These are phyloP conservation scores for Phytopythium oedochilum DNA, from an alignment of 352 stramenopile genomes.

Conservation along the genomic window DNA sequence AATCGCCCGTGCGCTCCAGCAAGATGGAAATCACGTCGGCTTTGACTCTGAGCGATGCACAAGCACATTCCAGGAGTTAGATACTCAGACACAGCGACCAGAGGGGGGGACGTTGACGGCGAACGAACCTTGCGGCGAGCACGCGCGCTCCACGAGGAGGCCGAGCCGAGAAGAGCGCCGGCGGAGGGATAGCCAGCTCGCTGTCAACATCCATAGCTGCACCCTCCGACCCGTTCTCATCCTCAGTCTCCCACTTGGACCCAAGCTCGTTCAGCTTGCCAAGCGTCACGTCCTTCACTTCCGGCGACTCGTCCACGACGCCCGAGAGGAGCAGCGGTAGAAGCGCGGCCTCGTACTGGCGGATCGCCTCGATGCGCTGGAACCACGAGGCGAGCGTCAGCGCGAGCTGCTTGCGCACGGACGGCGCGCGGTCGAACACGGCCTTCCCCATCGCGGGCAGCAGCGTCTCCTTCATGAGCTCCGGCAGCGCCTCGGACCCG, in stretches of 20 bases:
- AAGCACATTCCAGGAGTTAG: background rate
- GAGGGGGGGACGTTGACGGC: too few species aligned
- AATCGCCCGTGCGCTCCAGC: slow-evolving; percentile 71
- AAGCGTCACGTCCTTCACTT: slow-evolving; percentile 41
- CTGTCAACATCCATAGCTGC: slow-evolving; percentile 38
- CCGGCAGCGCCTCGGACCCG: slow-evolving; percentile 49
- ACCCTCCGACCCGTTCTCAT: slow-evolving; percentile 12
- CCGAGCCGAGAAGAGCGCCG: slow-evolving; percentile 44
- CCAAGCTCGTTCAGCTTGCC: slow-evolving; percentile 43
- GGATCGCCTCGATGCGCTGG: slow-evolving; percentile 38
- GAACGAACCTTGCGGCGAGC: slow-evolving; percentile 29
- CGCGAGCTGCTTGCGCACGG: slow-evolving; percentile 69
- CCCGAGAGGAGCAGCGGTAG: slow-evolving; percentile 68
- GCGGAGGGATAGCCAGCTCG: slow-evolving; percentile 16
- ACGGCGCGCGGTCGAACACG: slow-evolving; percentile 62
- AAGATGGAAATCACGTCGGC: slow-evolving; percentile 44
- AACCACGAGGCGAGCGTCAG: slow-evolving; percentile 59
- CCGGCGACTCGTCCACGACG: slow-evolving; percentile 61
- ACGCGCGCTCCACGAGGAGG: slow-evolving; percentile 41
- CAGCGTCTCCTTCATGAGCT: slow-evolving; percentile 77
- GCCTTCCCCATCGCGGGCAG: slow-evolving; percentile 60
- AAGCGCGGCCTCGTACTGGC: slow-evolving; percentile 56
- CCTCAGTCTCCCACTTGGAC: slow-evolving; percentile 35
- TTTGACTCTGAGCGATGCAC: slow-evolving; percentile 22
- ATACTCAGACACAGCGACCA: background rate